phyloP scores from a whole-genome alignment of 805 yeast species.

The Metschnikowia drakensbergensis region DNA sequence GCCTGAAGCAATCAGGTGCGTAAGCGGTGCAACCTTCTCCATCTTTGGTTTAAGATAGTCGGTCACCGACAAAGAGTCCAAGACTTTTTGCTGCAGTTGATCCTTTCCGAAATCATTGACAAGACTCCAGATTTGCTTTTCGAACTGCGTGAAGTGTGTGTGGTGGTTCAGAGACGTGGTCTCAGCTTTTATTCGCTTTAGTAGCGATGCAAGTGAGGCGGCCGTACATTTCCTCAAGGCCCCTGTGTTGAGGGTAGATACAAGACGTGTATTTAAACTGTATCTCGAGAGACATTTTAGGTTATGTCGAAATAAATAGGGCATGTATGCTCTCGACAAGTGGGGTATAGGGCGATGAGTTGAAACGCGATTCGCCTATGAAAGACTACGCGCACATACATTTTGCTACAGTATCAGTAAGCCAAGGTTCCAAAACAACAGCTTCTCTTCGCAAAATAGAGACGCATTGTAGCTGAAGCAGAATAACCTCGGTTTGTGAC shows the following conservation, averaged over 20 bases:
- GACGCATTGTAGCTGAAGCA: no score
- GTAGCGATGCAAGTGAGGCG: slow-evolving; percentile 1
- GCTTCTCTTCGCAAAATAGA: no score
- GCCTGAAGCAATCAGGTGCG: slow-evolving; percentile 7
- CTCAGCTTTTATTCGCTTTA: neutral
- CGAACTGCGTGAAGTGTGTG: neutral
- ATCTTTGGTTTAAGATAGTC: slow-evolving; percentile 9
- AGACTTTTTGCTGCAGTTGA: no score
- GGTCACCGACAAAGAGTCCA: slow-evolving; percentile 1
- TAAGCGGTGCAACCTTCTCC: slow-evolving; percentile 5
- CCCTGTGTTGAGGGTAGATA: neutral
- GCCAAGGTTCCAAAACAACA: neutral
- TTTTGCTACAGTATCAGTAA: neutral
- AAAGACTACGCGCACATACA: neutral
- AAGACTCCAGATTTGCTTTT: neutral
- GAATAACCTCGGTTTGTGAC: no score
- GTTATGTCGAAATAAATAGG: slow-evolving; percentile 1
- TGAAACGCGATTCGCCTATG: neutral
- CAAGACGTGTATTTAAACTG: neutral
- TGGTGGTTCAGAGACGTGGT: neutral
- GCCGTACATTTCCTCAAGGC: neutral
- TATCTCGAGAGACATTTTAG: neutral
- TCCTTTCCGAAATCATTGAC: neutral
- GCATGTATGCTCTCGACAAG: neutral
- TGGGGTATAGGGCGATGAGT: neutral